These are phyloP conservation scores for Hypoxylon trugodes DNA, from an alignment of 495 filamentous ascomycete genomes.

Conservation along the genomic window DNA sequence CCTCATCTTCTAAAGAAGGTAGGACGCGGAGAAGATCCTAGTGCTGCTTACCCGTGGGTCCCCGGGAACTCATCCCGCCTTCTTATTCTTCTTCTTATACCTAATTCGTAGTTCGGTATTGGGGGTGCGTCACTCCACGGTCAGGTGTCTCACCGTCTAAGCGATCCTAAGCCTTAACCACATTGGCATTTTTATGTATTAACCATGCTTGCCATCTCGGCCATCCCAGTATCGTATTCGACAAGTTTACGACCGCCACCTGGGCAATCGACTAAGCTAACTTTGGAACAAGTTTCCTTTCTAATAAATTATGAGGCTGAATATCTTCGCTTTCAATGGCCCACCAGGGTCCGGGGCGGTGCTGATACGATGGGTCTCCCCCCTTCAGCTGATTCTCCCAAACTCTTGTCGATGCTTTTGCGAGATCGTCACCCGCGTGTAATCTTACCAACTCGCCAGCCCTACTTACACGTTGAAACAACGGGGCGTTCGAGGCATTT, in stretches of 20 bases:
- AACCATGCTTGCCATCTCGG: too few relatives aligned
- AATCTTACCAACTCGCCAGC: constrained; percentile 8
- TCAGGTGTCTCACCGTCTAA: constrained; percentile 24
- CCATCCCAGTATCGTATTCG: neutral
- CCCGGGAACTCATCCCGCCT: constrained; percentile 5
- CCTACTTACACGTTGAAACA: constrained; percentile 9
- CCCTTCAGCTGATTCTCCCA: neutral
- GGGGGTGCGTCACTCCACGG: constrained; percentile 24
- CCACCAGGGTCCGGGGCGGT: neutral
- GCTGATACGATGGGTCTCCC: neutral
- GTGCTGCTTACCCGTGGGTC: neutral
- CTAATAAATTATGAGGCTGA: too few relatives aligned
- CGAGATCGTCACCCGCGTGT: constrained; percentile 4
- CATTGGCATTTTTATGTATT: neutral
- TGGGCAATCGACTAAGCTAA: too few relatives aligned
- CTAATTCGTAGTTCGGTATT: constrained; percentile 27
- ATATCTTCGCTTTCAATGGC: neutral
- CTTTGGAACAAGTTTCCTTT: too few relatives aligned
- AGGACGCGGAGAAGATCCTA: constrained; percentile 30
- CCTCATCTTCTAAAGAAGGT: neutral
- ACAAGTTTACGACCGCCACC: neutral
- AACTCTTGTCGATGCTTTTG: too few relatives aligned
- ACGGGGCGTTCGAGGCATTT: constrained; percentile 20
- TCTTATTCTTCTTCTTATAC: constrained; percentile 6
- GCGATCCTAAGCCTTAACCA: constrained; percentile 24